Percentiles rank a stretch among this genome's conserved stretches.
Evolutionary conservation across 208 protist species (phyloP).

Genomic region (Trypanosoma grayi): DNA sequence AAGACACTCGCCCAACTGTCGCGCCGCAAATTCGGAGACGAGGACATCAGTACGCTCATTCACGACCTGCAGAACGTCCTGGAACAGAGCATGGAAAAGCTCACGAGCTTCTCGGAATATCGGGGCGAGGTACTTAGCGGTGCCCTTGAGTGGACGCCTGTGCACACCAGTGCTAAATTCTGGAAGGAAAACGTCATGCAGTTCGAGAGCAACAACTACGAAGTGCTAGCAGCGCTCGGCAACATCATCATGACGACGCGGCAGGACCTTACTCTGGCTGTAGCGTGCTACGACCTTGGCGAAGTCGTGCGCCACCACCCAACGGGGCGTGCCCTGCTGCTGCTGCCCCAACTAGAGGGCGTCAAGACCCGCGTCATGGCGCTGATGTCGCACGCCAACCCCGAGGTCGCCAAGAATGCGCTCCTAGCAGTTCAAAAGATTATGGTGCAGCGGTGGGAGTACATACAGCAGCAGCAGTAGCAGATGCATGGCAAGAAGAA

Average conservation of each 20-base stretch:
- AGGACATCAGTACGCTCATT: conserved; percentile 83
- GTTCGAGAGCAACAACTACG: conserved; percentile 90
- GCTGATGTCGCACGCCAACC: conserved; percentile 80
- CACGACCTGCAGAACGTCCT: conserved; percentile 56
- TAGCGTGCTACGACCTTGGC: conserved; percentile 92
- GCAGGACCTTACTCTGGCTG: conserved; percentile 66
- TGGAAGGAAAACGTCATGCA: conserved; percentile 91
- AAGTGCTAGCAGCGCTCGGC: conserved; percentile 84
- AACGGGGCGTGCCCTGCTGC: conserved; percentile 75
- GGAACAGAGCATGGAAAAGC: conserved; percentile 85
- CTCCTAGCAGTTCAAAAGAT: conserved; percentile 92
- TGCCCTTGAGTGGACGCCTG: conserved; percentile 89
- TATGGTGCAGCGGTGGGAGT: conserved; percentile 93
- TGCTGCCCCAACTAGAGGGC: conserved; percentile 55
- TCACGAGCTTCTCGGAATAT: conserved; percentile 92
- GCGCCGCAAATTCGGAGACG: conserved; percentile 89
- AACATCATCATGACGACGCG: conserved; percentile 71
- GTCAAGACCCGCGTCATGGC: conserved; percentile 85
- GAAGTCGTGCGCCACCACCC: conserved; percentile 92
- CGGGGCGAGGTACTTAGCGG: conserved; percentile 86
- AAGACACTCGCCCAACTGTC: conserved; percentile 80
- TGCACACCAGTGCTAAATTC: conserved; percentile 93
- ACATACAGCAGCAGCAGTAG: conserved; percentile 52
- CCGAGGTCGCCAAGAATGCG: conserved; percentile 86
- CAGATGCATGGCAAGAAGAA: not conserved